Evolutionary conservation across 2,329 filamentous ascomycete genomes (phyloP).

Genomic region (Verticillium dahliae): DNA sequence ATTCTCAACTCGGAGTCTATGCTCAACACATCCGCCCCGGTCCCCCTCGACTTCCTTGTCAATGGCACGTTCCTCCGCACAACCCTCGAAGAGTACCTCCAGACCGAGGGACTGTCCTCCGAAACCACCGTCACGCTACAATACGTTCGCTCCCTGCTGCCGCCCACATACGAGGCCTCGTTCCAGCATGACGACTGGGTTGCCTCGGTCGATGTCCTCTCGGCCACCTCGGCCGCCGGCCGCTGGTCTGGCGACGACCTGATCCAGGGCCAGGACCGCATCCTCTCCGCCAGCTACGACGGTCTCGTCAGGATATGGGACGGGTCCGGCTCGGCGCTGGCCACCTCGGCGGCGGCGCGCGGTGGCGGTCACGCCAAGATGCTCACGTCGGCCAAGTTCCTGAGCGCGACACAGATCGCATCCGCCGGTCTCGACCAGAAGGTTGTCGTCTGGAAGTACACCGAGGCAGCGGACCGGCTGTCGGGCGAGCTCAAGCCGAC

Average conservation of each 20-base stretch:
- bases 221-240: constrained; percentile 55
- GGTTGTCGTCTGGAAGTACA: constrained; percentile 84
- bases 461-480: constrained; percentile 55
- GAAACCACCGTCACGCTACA: constrained; percentile 85
- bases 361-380: constrained; percentile 70
- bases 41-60: constrained; percentile 91
- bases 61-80: constrained; percentile 88
- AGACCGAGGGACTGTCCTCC: constrained; percentile 76
- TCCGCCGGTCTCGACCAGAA: constrained; percentile 81
- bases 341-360: constrained; percentile 61
- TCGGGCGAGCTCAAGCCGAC: constrained; percentile 61
- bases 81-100: constrained; percentile 85
- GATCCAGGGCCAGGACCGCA: constrained; percentile 55
- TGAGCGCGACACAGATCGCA: constrained; percentile 71
- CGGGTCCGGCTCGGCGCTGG: constrained; percentile 75
- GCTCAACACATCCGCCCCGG: constrained; percentile 56
- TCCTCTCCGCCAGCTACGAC: constrained; percentile 92
- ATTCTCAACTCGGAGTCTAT: constrained; percentile 68
- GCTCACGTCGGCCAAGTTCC: constrained; percentile 76
- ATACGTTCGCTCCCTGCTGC: constrained; percentile 87
- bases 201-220: constrained; percentile 76
- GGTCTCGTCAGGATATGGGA: constrained; percentile 87
- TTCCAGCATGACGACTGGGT: constrained; percentile 99
- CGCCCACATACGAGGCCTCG: constrained; percentile 80
- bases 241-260: constrained; percentile 45